Percentiles rank a stretch among this genome's conserved stretches.
Conservation (phyloP, 2,329 filamentous ascomycete species). For the Fusarium hainanense region DNA sequence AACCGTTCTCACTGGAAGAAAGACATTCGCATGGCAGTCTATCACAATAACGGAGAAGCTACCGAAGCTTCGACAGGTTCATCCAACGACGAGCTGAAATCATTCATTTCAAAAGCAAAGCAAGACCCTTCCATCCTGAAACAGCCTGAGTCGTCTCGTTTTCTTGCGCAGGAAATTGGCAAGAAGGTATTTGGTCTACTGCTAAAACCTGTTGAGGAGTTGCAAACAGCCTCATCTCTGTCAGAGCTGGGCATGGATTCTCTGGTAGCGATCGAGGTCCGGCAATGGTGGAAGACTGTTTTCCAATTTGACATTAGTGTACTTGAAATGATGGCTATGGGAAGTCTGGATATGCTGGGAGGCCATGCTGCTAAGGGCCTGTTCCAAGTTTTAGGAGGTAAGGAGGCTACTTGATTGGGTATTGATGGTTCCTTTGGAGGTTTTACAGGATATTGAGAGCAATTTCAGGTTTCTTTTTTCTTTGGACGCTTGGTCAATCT, state of each 20-base stretch:
- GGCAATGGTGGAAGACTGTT: conserved; percentile 11
- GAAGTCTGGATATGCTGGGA: conserved; percentile 5
- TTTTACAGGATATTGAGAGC: not conserved
- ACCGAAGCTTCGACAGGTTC: not conserved
- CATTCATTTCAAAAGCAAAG: conserved; percentile 1
- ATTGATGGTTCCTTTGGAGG: too few relatives aligned
- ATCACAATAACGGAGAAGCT: not conserved
- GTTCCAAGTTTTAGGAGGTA: not conserved
- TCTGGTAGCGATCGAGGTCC: conserved; percentile 4
- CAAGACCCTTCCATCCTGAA: not conserved
- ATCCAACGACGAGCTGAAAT: not conserved
- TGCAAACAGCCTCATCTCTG: conserved; percentile 2
- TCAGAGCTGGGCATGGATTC: conserved; percentile 14
- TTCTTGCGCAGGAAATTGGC: conserved; percentile 2
- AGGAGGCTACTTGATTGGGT: not conserved
- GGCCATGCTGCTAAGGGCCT: conserved; percentile 1
- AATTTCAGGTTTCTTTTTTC: not conserved
- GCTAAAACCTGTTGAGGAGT: not conserved
- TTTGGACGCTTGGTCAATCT: not conserved
- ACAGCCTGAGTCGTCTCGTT: not conserved
- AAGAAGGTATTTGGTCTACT: conserved; percentile 11
- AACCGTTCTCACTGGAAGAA: conserved; percentile 11
- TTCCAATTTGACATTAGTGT: conserved; percentile 13
- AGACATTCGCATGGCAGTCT: conserved; percentile 5
- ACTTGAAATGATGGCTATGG: conserved; percentile 14